A percentile compares a stretch with the other conserved stretches of the same genome.
Conservation (phyloP, 768 basidiomycete species). For the Omphalotus guepiniiformis region DNA sequence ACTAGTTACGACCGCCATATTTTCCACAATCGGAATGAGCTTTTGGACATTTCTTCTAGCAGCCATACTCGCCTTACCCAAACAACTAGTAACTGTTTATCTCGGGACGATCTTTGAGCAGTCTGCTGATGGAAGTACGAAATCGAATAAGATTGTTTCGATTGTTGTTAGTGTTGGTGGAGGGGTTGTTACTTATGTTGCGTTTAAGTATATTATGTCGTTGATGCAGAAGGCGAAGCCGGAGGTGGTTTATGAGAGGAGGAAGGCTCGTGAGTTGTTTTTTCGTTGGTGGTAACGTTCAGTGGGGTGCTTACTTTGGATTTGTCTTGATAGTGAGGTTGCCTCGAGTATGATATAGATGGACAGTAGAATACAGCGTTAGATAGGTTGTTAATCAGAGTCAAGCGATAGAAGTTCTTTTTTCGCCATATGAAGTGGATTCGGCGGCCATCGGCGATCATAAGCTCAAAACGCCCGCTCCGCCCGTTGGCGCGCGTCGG, state of each 20-base stretch:
- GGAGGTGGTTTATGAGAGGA: constrained; percentile 15
- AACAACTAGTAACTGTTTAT: constrained; percentile 43
- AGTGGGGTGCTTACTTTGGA: too few species aligned
- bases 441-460: too few species aligned
- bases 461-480: too few species aligned
- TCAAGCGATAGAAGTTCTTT: too few species aligned
- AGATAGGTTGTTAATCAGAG: too few species aligned
- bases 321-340: too few species aligned
- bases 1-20: constrained; percentile 33
- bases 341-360: too few species aligned
- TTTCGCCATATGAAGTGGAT: too few species aligned
- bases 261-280: constrained; percentile 16
- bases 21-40: constrained; percentile 38
- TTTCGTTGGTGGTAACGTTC: too few species aligned
- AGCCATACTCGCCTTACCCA: constrained; percentile 35
- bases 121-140: not conserved
- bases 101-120: constrained; percentile 27
- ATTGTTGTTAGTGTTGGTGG: constrained; percentile 31
- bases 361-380: too few species aligned
- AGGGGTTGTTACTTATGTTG: constrained; percentile 31
- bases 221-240: constrained; percentile 26
- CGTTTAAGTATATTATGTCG: constrained; percentile 34
- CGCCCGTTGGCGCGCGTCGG: too few species aligned
- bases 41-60: constrained; percentile 36
- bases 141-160: constrained; percentile 30